Evolutionary conservation across 257 asterid species (phyloP), one percentile per base, ranked within the genome.

Genomic region (Forsythia viridissima): DNA sequence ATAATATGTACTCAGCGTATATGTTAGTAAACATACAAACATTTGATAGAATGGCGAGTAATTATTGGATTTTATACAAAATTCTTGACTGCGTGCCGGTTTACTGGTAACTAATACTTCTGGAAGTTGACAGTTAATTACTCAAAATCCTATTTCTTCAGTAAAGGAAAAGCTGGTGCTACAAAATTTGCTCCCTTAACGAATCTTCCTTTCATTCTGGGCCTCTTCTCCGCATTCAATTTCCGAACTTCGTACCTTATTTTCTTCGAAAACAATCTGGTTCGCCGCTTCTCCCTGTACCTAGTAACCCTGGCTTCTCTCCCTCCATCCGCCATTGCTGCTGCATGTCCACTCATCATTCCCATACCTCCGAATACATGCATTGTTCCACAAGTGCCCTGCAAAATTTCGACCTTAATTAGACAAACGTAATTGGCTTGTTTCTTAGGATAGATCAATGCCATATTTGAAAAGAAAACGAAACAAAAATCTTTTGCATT

Each of bases 191-290:
- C 66, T 72, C 96, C 88, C 87, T 94, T 94, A 3, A 94, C 96
- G 39, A 94, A 94, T 83, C 98, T 93, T 83, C 99, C 99, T 91
- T 94, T 93, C 96, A 94, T 91, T 48, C 98, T 69, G 9, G 99
- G 99, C 90, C 99, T 90, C 85, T 94, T 94, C 81, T 94, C 98
- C 0, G 98, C 98, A 74, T 94, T 94, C 88, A 94, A 43, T 86
- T 94, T 94, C 52, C 98, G 88, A 68, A 94, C 98, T 88, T 94
- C 96, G 83, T 94, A 93, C 84, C 98, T 83, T 39, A 94, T 92
- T 87, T 90, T 94, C 94, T 94, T 94, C 3, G 98, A 90, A 80
- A 92, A 94, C 89, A 92, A 80, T 76, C 98, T 94, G 39, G 92
- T 94, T 55, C 91, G 86, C 76, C 98, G 86, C 81, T 94, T 94